These are phyloP conservation scores for Pseudocercospora macadamiae DNA, from an alignment of 2,329 filamentous ascomycete species.

Conservation along the genomic window DNA sequence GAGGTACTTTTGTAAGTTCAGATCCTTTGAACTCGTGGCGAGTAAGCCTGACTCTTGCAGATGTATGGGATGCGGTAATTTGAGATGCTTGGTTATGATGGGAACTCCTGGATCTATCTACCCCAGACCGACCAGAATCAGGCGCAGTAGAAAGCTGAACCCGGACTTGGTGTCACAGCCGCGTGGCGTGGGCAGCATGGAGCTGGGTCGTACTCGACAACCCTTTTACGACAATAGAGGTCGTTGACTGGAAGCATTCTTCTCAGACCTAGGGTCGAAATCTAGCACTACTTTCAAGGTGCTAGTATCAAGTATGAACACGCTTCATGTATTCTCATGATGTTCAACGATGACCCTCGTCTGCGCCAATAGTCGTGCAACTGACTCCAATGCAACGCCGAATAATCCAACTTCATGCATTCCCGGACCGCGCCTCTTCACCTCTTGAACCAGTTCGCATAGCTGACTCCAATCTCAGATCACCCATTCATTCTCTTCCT, in stretches of 20 bases:
- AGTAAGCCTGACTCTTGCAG: neutral
- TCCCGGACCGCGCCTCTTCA: no score
- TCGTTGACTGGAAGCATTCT: neutral
- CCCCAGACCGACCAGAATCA: neutral
- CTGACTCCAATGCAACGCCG: no score
- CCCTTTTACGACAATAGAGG: neutral
- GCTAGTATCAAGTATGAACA: no score
- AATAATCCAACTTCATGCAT: no score
- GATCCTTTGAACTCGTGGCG: neutral
- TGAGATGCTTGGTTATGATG: neutral
- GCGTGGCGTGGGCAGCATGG: neutral
- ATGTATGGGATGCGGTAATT: neutral
- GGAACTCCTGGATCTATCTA: neutral
- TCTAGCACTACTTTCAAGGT: no score
- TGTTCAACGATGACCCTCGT: no score
- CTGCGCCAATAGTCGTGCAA: no score
- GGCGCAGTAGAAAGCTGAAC: neutral
- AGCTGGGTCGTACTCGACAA: neutral
- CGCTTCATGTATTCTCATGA: no score
- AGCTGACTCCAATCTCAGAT: neutral
- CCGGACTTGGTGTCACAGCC: neutral
- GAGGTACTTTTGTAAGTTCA: slow-evolving; percentile 6
- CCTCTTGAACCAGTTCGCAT: neutral
- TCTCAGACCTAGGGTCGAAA: neutral
- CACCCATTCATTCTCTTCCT: neutral